phyloP scores from a whole-genome alignment of 139 green algal species.

The Desmodesmus armatus region DNA sequence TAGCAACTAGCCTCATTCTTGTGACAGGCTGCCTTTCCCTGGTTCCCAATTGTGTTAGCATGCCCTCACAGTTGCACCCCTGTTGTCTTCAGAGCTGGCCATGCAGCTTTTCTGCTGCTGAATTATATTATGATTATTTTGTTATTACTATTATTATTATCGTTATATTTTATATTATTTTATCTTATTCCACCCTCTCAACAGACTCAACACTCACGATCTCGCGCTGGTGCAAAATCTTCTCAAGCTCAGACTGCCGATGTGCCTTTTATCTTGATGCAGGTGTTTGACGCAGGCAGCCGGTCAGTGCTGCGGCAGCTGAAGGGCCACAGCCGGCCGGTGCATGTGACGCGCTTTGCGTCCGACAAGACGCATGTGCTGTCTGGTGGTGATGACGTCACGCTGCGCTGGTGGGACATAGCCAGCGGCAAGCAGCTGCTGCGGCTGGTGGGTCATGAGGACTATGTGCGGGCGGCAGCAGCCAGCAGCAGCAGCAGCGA shows the following conservation, averaged over 20 bases:
- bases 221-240: no score
- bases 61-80: no score
- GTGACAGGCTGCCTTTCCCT: no score
- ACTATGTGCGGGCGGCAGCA: slow-evolving; percentile 87
- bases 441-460: slow-evolving; percentile 82
- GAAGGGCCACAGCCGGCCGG: slow-evolving; percentile 82
- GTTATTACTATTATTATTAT: no score
- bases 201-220: no score
- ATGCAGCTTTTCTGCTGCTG: no score
- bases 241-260: neutral
- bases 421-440: slow-evolving; percentile 66
- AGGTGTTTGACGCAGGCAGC: slow-evolving; percentile 90
- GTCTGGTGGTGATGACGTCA: slow-evolving; percentile 87
- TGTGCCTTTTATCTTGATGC: neutral
- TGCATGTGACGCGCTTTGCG: slow-evolving; percentile 77
- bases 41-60: no score
- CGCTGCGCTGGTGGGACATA: slow-evolving; percentile 87
- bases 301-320: slow-evolving; percentile 89
- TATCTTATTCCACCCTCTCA: no score
- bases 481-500: slow-evolving; percentile 63
- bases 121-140: no score
- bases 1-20: neutral
- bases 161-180: no score
- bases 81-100: no score
- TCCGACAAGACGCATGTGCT: slow-evolving; percentile 84